These are phyloP conservation scores for Malania oleifera DNA, from an alignment of 164 flowering plant species.

Conservation along the genomic window DNA sequence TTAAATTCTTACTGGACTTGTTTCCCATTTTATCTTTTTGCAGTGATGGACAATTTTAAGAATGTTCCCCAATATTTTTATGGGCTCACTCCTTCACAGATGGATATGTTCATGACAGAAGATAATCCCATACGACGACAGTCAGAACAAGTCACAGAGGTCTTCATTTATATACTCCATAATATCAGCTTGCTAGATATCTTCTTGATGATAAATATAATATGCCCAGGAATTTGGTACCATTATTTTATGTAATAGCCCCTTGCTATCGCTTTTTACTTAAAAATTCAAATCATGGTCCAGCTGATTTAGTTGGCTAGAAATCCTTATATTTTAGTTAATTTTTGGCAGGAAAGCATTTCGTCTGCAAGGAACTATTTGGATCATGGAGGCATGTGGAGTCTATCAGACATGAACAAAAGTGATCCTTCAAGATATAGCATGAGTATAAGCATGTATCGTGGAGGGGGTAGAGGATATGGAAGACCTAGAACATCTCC, in stretches of 20 bases:
- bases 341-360: slow-evolving; percentile 58
- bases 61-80: slow-evolving; percentile 62
- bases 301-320: neutral
- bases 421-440: slow-evolving; percentile 51
- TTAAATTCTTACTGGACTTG: neutral
- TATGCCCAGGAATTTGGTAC: neutral
- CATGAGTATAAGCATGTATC: slow-evolving; percentile 70
- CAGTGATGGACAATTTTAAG: slow-evolving; percentile 87
- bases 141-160: slow-evolving; percentile 71
- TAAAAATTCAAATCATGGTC: neutral
- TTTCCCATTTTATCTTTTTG: slow-evolving; percentile 12
- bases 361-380: slow-evolving; percentile 66
- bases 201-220: neutral
- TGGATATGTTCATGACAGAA: slow-evolving; percentile 93
- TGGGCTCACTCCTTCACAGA: slow-evolving; percentile 77
- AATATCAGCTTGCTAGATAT: neutral
- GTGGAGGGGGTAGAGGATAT: slow-evolving; percentile 64
- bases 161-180: slow-evolving; percentile 12
- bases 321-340: neutral
- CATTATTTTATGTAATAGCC: neutral
- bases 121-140: slow-evolving; percentile 67
- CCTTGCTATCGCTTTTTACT: neutral
- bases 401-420: slow-evolving; percentile 38
- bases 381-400: slow-evolving; percentile 71
- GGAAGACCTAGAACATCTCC: slow-evolving; percentile 71